Conservation (phyloP, 2,329 filamentous ascomycete genomes). For the Colletotrichum destructivum region DNA sequence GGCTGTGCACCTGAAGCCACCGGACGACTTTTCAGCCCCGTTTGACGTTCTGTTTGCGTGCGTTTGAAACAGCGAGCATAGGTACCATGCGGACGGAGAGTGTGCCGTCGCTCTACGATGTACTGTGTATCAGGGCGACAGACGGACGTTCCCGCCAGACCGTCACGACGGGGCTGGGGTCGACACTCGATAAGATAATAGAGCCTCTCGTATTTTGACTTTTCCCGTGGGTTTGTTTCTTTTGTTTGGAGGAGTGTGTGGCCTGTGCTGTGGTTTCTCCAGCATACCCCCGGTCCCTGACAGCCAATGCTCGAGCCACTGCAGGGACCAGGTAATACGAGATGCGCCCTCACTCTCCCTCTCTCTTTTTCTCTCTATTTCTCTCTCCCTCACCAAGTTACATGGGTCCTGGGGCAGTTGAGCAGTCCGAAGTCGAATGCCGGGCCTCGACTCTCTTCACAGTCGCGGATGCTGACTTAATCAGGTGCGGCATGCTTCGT, state of each 20-base stretch:
- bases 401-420: constrained; percentile 1
- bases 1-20: constrained; percentile 32
- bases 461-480: constrained; percentile 24
- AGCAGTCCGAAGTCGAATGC: constrained; percentile 35
- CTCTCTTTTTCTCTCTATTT: too few species aligned
- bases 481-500: constrained; percentile 11
- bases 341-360: constrained; percentile 4
- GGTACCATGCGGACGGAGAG: constrained; percentile 23
- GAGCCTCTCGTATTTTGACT: constrained; percentile 37
- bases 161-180: constrained; percentile 23
- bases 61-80: constrained; percentile 33
- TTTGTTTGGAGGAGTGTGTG: constrained; percentile 18
- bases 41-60: constrained; percentile 40
- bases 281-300: constrained; percentile 26
- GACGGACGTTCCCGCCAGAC: constrained; percentile 6
- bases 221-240: background rate
- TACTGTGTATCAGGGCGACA: constrained; percentile 17
- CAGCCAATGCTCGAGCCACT: constrained; percentile 34
- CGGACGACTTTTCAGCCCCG: constrained; percentile 20
- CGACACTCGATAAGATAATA: background rate
- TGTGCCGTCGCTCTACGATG: constrained; percentile 29
- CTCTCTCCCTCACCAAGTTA: background rate
- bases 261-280: constrained; percentile 29
- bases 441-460: constrained; percentile 26
- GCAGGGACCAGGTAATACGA: constrained; percentile 41